phyloP scores from a whole-genome alignment of 2,329 filamentous ascomycete genomes.

The Fusarium sp. region DNA sequence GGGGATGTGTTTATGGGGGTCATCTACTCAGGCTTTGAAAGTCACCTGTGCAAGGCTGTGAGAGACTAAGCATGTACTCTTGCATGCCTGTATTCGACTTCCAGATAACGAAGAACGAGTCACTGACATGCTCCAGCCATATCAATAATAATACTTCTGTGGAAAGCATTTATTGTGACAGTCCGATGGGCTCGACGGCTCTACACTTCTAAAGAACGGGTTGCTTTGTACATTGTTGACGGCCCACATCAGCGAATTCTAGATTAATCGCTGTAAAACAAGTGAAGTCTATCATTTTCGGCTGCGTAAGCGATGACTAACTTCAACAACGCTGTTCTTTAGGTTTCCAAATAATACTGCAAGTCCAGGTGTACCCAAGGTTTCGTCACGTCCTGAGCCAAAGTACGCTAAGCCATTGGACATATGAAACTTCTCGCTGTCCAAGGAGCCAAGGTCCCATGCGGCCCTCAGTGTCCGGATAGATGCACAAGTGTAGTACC shows the following conservation, averaged over 20 bases:
- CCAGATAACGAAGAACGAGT: not conserved
- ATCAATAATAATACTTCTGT: not conserved
- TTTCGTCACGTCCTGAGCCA: constrained; percentile 9
- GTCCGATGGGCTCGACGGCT: not conserved
- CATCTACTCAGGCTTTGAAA: constrained; percentile 12
- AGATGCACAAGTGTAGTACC: constrained; percentile 29
- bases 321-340: not conserved
- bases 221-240: not conserved
- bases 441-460: constrained; percentile 26
- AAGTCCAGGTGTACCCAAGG: not conserved
- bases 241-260: not conserved
- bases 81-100: not conserved
- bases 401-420: constrained; percentile 3
- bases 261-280: not conserved
- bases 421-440: constrained; percentile 22
- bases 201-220: not conserved
- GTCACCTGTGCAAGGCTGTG: not conserved
- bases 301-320: not conserved
- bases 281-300: constrained; percentile 22
- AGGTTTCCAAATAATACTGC: constrained; percentile 1
- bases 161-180: not conserved
- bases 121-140: not conserved
- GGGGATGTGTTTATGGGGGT: constrained; percentile 13
- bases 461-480: constrained; percentile 24
- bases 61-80: not conserved